These are phyloP conservation scores for Dendrocalamus latiflorus DNA, from an alignment of 202 grass and related monocot species.

Conservation along the genomic window DNA sequence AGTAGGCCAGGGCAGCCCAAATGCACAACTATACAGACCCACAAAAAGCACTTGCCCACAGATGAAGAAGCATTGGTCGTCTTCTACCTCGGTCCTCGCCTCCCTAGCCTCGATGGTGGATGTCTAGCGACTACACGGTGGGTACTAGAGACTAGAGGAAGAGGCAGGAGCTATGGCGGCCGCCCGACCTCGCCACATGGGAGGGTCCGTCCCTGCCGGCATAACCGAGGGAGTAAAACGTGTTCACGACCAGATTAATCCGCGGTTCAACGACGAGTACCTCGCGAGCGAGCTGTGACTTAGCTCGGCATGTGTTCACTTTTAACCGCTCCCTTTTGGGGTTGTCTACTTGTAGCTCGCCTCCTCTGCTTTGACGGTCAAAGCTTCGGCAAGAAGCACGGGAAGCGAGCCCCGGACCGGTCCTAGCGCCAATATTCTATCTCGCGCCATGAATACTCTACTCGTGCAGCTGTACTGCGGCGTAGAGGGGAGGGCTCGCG, in stretches of 20 bases:
- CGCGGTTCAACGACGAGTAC: conserved; percentile 1
- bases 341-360: neutral
- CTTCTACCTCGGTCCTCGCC: too few relatives aligned
- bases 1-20: too few relatives aligned
- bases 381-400: conserved; percentile 41
- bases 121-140: too few relatives aligned
- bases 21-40: too few relatives aligned
- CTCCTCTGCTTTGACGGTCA: conserved; percentile 40
- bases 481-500: neutral
- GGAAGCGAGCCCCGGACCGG: conserved; percentile 38
- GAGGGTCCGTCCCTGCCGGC: too few relatives aligned
- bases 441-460: conserved; percentile 27
- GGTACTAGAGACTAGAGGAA: too few relatives aligned
- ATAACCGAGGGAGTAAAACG: neutral
- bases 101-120: too few relatives aligned
- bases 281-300: neutral
- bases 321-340: conserved; percentile 16
- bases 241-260: neutral
- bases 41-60: too few relatives aligned
- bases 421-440: conserved; percentile 42
- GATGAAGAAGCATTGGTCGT: too few relatives aligned
- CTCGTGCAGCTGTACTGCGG: conserved; percentile 20
- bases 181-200: too few relatives aligned
- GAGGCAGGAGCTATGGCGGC: too few relatives aligned
- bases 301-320: conserved; percentile 16